phyloP scores from a whole-genome alignment of 768 basidiomycete species.

The Termitomyces sp. region DNA sequence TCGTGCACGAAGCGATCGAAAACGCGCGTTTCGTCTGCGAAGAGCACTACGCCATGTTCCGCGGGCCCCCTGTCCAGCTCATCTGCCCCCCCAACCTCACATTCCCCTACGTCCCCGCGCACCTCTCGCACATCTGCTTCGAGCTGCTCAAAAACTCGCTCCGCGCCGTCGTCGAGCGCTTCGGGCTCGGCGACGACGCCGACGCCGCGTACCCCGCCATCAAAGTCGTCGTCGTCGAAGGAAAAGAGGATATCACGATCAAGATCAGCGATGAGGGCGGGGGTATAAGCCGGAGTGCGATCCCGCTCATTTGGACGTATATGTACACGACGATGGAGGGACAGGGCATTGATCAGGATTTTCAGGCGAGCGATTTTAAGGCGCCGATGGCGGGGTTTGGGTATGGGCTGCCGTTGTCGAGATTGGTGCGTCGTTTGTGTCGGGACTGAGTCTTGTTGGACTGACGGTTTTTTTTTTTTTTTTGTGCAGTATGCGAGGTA shows the following conservation, averaged over 20 bases:
- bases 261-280: slow-evolving; percentile 98
- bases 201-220: slow-evolving; percentile 69
- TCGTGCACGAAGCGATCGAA: slow-evolving; percentile 97
- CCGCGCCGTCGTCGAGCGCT: slow-evolving; percentile 91
- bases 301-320: slow-evolving; percentile 97
- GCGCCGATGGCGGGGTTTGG: slow-evolving; percentile 98
- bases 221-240: slow-evolving; percentile 92
- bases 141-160: slow-evolving; percentile 97
- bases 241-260: slow-evolving; percentile 98
- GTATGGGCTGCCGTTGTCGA: slow-evolving; percentile 87
- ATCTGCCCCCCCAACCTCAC: slow-evolving; percentile 84
- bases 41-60: slow-evolving; percentile 95
- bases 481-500: slow-evolving; percentile 81
- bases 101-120: slow-evolving; percentile 95
- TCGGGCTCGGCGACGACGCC: slow-evolving; percentile 75
- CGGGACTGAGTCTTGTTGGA: not conserved
- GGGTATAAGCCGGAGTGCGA: slow-evolving; percentile 82
- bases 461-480: not conserved
- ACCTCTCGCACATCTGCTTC: slow-evolving; percentile 94
- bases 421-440: slow-evolving; percentile 56
- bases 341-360: slow-evolving; percentile 69
- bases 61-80: slow-evolving; percentile 92
- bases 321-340: slow-evolving; percentile 90
- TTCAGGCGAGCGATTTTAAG: slow-evolving; percentile 85
- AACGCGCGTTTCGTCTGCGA: slow-evolving; percentile 94